Evolutionary conservation across 2,329 filamentous ascomycete genomes (phyloP).

Genomic region (Gaeumannomyces sp.): DNA sequence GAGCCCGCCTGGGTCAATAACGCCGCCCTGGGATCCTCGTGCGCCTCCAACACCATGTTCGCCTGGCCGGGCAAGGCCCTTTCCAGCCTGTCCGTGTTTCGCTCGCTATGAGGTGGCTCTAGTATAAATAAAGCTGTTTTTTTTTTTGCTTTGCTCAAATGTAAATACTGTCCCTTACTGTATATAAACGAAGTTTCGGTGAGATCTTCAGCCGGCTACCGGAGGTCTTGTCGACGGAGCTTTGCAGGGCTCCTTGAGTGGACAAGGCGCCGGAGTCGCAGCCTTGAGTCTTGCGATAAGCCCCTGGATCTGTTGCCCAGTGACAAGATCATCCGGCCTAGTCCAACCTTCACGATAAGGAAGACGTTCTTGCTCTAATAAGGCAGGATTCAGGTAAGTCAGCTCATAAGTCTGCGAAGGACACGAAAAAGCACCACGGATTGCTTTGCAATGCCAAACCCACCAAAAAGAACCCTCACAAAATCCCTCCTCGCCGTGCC

Average conservation of each 20-base stretch:
- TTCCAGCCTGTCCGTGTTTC: constrained; percentile 13
- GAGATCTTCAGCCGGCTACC: neutral
- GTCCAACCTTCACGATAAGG: constrained; percentile 11
- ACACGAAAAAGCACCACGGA: no score
- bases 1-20: constrained; percentile 33
- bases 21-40: constrained; percentile 16
- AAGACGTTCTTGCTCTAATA: constrained; percentile 12
- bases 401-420: neutral
- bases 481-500: constrained; percentile 10
- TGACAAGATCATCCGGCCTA: neutral
- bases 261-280: neutral
- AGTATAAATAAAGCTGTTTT: neutral
- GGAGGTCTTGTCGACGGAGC: neutral
- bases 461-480: constrained; percentile 13
- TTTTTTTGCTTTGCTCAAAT: no score
- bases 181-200: no score
- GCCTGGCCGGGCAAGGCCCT: constrained; percentile 13
- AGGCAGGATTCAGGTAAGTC: neutral
- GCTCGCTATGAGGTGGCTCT: neutral
- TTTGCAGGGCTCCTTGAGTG: neutral
- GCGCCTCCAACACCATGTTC: constrained; percentile 15
- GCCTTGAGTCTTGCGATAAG: neutral
- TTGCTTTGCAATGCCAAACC: neutral
- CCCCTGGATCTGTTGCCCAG: neutral
- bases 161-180: no score